These are phyloP conservation scores for Plectosphaerella plurivora DNA, from an alignment of 2,329 filamentous ascomycete species.

Conservation along the genomic window DNA sequence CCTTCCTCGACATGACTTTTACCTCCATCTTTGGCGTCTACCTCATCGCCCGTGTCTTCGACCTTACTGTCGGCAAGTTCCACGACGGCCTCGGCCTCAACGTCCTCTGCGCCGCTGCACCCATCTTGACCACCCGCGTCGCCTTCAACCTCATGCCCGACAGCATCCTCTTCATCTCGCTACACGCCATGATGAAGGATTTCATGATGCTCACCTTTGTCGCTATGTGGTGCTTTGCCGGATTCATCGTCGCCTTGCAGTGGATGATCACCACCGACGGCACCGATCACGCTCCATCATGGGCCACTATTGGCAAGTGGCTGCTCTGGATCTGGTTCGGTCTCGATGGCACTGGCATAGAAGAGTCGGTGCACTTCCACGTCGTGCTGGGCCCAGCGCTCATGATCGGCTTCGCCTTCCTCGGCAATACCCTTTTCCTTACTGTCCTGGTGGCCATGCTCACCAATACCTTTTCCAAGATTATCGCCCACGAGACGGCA, in stretches of 20 bases:
- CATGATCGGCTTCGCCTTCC: constrained; percentile 69
- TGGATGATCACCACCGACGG: constrained; percentile 46
- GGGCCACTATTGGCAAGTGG: constrained; percentile 65
- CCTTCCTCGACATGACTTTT: constrained; percentile 69
- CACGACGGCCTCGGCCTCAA: constrained; percentile 54
- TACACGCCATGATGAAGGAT: constrained; percentile 71
- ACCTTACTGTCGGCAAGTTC: constrained; percentile 27
- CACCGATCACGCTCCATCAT: constrained; percentile 24
- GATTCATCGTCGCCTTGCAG: constrained; percentile 64
- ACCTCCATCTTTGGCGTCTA: constrained; percentile 59
- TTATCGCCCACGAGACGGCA: constrained; percentile 63
- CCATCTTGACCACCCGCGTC: constrained; percentile 64
- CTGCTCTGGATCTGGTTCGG: constrained; percentile 80
- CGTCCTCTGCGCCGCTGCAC: constrained; percentile 62
- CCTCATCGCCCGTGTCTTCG: constrained; percentile 54
- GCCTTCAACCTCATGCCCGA: constrained; percentile 72
- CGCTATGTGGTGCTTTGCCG: constrained; percentile 58
- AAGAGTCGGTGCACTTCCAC: constrained; percentile 55
- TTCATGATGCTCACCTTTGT: constrained; percentile 61
- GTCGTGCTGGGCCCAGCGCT: constrained; percentile 62
- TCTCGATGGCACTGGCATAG: constrained; percentile 57
- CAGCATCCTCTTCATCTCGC: constrained; percentile 70
- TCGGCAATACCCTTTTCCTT: constrained; percentile 71
- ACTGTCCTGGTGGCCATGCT: constrained; percentile 72
- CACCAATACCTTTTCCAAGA: constrained; percentile 66